Conservation (phyloP, 1,284 basidiomycete genomes). For the Sporisorium iseilematis-ciliati region DNA sequence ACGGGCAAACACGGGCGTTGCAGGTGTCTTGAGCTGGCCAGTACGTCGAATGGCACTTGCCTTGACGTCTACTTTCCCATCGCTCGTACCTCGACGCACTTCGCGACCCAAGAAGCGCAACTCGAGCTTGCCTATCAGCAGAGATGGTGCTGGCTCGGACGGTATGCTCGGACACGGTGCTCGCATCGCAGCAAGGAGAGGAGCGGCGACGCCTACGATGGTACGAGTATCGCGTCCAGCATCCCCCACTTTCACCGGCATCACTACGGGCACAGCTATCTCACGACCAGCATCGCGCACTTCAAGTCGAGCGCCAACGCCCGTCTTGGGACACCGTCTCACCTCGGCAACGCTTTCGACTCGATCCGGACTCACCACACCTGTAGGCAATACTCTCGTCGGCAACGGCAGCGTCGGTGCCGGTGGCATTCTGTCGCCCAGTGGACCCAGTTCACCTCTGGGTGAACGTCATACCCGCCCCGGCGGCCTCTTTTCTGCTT, state of each 20-base stretch:
- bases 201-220: slow-evolving; percentile 32
- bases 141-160: slow-evolving; percentile 10
- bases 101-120: slow-evolving; percentile 39
- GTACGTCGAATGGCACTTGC: slow-evolving; percentile 36
- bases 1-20: slow-evolving; percentile 20
- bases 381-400: slow-evolving; percentile 13
- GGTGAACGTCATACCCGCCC: slow-evolving; percentile 34
- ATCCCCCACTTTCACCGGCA: slow-evolving; percentile 39
- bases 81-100: slow-evolving; percentile 29
- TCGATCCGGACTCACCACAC: slow-evolving; percentile 29
- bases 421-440: slow-evolving; percentile 26
- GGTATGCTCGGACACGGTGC: slow-evolving; percentile 20
- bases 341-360: slow-evolving; percentile 41
- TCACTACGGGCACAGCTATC: slow-evolving; percentile 39
- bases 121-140: slow-evolving; percentile 35
- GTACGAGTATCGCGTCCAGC: slow-evolving; percentile 44
- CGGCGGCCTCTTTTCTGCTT: slow-evolving; percentile 33
- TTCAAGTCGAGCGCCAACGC: slow-evolving; percentile 48
- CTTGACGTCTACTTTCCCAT: slow-evolving; percentile 33
- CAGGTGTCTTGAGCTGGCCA: slow-evolving; percentile 37
- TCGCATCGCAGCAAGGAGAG: slow-evolving; percentile 38
- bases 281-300: slow-evolving; percentile 52
- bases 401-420: not conserved
- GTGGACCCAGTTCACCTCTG: slow-evolving; percentile 38
- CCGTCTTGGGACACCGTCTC: slow-evolving; percentile 47